Base-by-base conservation (phyloP, 257 asterid genomes). In the Lycium ferocissimum region DNA sequence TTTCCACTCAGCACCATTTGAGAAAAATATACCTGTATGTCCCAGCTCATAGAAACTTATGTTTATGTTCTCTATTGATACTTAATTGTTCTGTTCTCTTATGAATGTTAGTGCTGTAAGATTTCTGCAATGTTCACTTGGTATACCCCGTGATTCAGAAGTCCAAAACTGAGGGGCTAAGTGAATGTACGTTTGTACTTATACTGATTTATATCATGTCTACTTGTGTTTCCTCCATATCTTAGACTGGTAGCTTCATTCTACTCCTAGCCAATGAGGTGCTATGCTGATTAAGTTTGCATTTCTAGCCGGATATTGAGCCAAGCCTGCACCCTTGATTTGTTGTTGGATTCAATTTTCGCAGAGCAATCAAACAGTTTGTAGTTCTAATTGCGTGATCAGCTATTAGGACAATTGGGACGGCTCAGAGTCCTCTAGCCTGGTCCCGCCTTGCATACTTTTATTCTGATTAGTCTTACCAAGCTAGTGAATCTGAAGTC, bases 21-120 rank as follows among this genome's bases (percentile, higher is more conserved):
- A 94, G 90, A 91, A 93, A 87, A 97, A 95, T 82, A 83, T 97
- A 62, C 99, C 98, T 85, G 99, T 96, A 95, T 53, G 94, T 88
- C 70, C 84, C 79, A 82, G 20, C 33, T 49, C 18, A 9, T 71
- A 61, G 22, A 35, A n/a, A 35, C 70, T 63, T 78, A 40, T 82
- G 65, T 43, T 83, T 40, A 11, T 47, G 47, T 75, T 37, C 18
- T 1, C 61, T 51, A 63, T 45, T 79, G 61, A 45, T 33, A 5
- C 11, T n/a, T 63, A n/a, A 20, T 37, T 33, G 18, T 12, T 56
- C 38, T 56, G 6, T 71, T 22, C 53, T 35, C 69, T 79, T 62
- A 12, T 45, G 75, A 17, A 43, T 11, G 40, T 14, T 84, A 26
- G 35, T 62, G 26, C n/a, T 33, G 49, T 43, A 43, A 79, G 73